Base-by-base conservation (phyloP, 345 rosid species). In the Melaleuca alternifolia region DNA sequence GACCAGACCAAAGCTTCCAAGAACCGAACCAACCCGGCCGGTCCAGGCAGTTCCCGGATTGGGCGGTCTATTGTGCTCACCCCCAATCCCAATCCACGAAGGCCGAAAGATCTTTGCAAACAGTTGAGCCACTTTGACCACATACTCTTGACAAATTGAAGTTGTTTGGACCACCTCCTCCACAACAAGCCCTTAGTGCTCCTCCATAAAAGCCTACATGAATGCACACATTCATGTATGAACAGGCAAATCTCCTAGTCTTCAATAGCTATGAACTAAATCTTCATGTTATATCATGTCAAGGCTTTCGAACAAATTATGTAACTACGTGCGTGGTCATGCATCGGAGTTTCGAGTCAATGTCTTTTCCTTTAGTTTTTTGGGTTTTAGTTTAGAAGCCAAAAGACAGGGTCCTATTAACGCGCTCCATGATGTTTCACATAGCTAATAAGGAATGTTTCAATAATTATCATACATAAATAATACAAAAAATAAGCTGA, bases 161-260 rank as follows among this genome's bases (percentile, higher is more conserved):
- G 62, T 95, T 93, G 88, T 93, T 93, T 2, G 92, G 93, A 11
- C 98, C 96, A 24, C 94, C 96, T 28, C 92, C 94, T 85, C 96
- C 98, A 82, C 96, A 95, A 61, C 96, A 95, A 20, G 95, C 94
- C 46, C 3, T 86, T 53, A 90, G 53, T 3, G 91, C 85, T 30
- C 94, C 92, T 26, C 83, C 65, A 16, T 82, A 82, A 33, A 95
- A 92, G 11, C 97, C 96, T 94, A 87, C 85, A 71, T n/a, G 50
- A 62, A 14, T 62, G 44, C 76, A 28, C 0, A 3, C 41, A 21
- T 30, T 62, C 15, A 62, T 30, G 26, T 15, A 28, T 28, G 76
- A 62, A 62, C 41, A 30, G 76, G 0, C 30, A 14, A 28, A 62
- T 62, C 76, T 62, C 76, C 41, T 3, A 8, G 41, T 28, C 18